phyloP scores from a whole-genome alignment of 768 basidiomycete species.

The Goffeauzyma gilvescens region DNA sequence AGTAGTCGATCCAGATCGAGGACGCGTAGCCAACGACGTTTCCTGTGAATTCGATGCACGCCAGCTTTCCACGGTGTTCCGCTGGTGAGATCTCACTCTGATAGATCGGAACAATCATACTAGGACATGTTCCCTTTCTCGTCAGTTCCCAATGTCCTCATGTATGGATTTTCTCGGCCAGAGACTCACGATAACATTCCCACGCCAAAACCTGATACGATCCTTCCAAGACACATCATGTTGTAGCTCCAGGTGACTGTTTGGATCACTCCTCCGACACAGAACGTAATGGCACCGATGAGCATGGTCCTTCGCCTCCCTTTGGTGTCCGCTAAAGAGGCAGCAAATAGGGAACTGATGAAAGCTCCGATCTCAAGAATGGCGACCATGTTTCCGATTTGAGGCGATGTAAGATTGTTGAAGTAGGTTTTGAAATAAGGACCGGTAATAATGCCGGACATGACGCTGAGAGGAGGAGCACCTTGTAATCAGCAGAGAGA shows the following conservation, averaged over 20 bases:
- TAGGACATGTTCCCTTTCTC: no score
- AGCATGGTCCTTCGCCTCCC: conserved; percentile 72
- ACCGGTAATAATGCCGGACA: conserved; percentile 46
- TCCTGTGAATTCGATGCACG: conserved; percentile 87
- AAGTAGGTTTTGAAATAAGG: conserved; percentile 45
- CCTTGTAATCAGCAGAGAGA: not conserved
- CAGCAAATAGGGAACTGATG: conserved; percentile 72
- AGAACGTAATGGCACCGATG: conserved; percentile 63
- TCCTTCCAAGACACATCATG: conserved; percentile 62
- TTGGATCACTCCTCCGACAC: conserved; percentile 68
- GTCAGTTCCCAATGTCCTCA: no score
- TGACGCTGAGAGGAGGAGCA: conserved; percentile 19
- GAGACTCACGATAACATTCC: conserved; percentile 60
- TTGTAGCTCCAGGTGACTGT: conserved; percentile 57
- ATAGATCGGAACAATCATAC: conserved; percentile 43
- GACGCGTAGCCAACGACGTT: conserved; percentile 79
- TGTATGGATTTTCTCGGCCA: no score
- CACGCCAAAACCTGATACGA: conserved; percentile 74
- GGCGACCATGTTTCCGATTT: conserved; percentile 89
- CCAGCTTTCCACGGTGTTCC: conserved; percentile 74
- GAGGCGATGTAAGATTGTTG: conserved; percentile 50
- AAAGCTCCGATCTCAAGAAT: conserved; percentile 82
- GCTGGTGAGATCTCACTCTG: conserved; percentile 79
- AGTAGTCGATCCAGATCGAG: conserved; percentile 76
- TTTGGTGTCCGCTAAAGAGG: conserved; percentile 65